Evolutionary conservation across 768 basidiomycete species (phyloP), one percentile per base, ranked within the genome.

Genomic region (Boletus rex-veris): DNA sequence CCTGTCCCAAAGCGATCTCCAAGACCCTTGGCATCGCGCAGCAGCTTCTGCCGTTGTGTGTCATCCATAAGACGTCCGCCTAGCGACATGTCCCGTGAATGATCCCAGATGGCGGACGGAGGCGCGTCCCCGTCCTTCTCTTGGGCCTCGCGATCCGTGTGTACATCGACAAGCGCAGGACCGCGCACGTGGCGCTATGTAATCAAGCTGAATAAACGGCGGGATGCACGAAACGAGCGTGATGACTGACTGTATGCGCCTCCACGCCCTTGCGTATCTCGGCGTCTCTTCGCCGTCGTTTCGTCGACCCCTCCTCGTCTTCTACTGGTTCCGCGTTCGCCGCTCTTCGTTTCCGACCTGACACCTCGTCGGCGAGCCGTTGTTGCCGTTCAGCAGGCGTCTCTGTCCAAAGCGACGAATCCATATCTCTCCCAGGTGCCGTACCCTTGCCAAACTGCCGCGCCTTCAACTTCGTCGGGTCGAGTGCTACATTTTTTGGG

Each of bases 331-430:
- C 72, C 35, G 74, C 74, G 52, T 89, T 86, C 24, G 68, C 79
- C 5, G 84, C 86, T 18, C 86, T 81, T 53, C 88, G 80, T 63
- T 90, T 88, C 73, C 90, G 92, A 39, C 97, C 96, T n/a, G 86
- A 80, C 2, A 97, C 86, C 69, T 99, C 96, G 65, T 98, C 96
- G 1, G 85, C 85, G n/a, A 98, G 75, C 2, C 97, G 81, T 63
- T 96, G 87, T 66, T 92, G 92, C 15, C 88, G 80, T 66, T 98
- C 92, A 0, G 86, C 86, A 0, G 97, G 97, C 1, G 97, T 98
- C 75, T 99, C 97, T 0, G 97, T 99, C 97, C 97, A 99, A 12
- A 96, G 77, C 3, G 85, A 85, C 50, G 72, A 79, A 59, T 89
- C 88, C 30, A 70, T 64, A 26, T 68, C 62, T 7, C 71, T 71